A percentile compares a stretch with the other conserved stretches of the same genome.
These are phyloP conservation scores for Wallacemonas rigidus DNA, from an alignment of 208 protist species.

Conservation along the genomic window DNA sequence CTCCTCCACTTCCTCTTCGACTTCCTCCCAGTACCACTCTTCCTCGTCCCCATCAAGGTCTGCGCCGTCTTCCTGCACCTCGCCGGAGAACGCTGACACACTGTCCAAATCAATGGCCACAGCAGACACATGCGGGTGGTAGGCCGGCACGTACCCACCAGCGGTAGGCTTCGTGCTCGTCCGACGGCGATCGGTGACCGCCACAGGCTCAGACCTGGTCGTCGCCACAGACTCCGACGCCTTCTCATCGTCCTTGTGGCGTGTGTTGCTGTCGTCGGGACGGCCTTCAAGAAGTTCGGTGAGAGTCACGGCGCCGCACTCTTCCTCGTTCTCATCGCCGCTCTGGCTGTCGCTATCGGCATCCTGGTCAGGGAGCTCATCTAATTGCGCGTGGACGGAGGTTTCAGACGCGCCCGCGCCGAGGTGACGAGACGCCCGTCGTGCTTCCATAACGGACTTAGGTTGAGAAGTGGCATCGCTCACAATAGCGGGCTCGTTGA, in stretches of 20 bases:
- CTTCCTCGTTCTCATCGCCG: neutral
- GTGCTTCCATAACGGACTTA: no score
- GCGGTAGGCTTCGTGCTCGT: neutral
- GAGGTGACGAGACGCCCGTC: no score
- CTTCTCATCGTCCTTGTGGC: neutral
- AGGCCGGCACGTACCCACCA: conserved; percentile 7
- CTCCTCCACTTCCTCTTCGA: conserved; percentile 21
- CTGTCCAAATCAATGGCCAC: conserved; percentile 15
- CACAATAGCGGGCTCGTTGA: neutral
- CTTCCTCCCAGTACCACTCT: conserved; percentile 17
- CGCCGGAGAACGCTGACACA: conserved; percentile 6
- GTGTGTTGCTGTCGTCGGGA: neutral
- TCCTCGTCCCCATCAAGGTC: neutral
- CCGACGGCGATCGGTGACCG: conserved; percentile 2
- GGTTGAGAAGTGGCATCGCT: no score
- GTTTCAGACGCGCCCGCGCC: neutral
- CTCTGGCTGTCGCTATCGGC: neutral
- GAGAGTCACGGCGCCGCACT: neutral
- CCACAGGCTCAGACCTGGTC: neutral
- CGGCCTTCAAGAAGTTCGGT: neutral
- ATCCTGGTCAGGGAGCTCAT: neutral
- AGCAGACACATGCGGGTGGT: conserved; percentile 11
- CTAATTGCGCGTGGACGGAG: neutral
- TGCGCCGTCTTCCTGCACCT: neutral
- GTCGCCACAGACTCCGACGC: neutral